Percentiles rank a stretch among this genome's conserved stretches.
phyloP scores from a whole-genome alignment of 208 protist genomes.

The Acanthamoeba rhysodes region DNA sequence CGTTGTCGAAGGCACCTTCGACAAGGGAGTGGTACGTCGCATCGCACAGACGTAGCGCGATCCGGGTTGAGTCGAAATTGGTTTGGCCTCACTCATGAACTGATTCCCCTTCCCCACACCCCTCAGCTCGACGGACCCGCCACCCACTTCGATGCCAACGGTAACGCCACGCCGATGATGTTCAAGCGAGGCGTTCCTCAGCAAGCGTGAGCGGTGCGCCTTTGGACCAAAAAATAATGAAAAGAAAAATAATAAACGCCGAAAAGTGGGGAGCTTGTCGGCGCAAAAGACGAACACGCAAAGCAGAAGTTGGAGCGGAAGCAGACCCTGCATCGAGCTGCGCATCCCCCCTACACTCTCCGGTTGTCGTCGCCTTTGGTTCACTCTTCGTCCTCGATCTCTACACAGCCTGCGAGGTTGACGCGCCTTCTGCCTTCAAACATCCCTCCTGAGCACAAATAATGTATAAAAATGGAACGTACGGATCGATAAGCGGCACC shows the following conservation, averaged over 20 bases:
- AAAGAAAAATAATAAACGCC: no score
- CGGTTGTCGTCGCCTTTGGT: not conserved
- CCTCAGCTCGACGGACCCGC: not conserved
- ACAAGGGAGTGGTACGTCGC: not conserved
- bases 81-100: not conserved
- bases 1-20: not conserved
- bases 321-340: not conserved
- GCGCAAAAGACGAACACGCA: not conserved
- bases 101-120: not conserved
- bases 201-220: no score
- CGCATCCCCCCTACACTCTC: no score
- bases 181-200: not conserved
- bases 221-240: no score
- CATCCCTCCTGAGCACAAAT: not conserved
- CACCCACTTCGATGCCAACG: not conserved
- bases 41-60: not conserved
- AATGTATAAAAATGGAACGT: constrained; percentile 47
- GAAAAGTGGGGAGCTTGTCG: not conserved
- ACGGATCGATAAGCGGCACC: constrained; percentile 28
- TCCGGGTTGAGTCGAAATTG: no score
- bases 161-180: not conserved
- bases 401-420: not conserved
- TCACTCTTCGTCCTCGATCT: not conserved
- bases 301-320: not conserved
- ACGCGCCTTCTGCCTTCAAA: not conserved